Evolutionary conservation across 139 green algal species (phyloP).

Genomic region (Chlamydomonas incerta): DNA sequence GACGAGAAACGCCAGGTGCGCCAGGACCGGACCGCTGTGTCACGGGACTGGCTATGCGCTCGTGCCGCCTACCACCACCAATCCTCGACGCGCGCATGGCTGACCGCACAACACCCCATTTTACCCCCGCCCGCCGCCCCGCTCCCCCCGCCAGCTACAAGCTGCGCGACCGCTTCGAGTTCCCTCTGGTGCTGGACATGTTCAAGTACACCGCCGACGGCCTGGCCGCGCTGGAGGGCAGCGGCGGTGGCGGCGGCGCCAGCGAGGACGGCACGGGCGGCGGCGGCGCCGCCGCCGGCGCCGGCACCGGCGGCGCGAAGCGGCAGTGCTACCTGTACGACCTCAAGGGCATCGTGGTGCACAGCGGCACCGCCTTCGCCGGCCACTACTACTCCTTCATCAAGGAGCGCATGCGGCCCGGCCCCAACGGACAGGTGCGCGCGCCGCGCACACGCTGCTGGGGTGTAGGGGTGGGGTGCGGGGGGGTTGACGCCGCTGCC

Average conservation of each 20-base stretch:
- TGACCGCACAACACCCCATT: no score
- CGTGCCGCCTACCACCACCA: no score
- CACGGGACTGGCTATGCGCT: no score
- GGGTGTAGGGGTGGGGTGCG: no score
- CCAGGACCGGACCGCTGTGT: no score
- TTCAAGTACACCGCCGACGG: conserved; percentile 86
- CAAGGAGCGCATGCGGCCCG: conserved; percentile 66
- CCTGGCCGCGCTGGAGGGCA: conserved; percentile 57
- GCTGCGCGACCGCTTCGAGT: conserved; percentile 87
- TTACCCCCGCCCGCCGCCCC: no score
- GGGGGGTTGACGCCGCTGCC: no score
- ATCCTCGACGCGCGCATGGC: no score
- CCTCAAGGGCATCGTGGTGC: conserved; percentile 91
- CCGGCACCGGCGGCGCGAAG: not conserved
- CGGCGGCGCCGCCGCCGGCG: not conserved
- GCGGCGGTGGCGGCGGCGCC: not conserved
- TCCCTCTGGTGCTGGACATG: conserved; percentile 89
- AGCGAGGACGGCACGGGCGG: not conserved
- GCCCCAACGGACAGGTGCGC: conserved; percentile 7
- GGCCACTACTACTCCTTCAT: conserved; percentile 98
- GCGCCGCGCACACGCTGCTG: no score
- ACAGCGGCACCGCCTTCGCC: conserved; percentile 92
- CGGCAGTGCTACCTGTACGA: conserved; percentile 79
- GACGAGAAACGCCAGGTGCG: no score
- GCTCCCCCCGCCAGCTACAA: conserved; percentile 54